Evolutionary conservation across 129 eudicot species (phyloP), one percentile per base, ranked within the genome.

Genomic region (Silybum marianum): DNA sequence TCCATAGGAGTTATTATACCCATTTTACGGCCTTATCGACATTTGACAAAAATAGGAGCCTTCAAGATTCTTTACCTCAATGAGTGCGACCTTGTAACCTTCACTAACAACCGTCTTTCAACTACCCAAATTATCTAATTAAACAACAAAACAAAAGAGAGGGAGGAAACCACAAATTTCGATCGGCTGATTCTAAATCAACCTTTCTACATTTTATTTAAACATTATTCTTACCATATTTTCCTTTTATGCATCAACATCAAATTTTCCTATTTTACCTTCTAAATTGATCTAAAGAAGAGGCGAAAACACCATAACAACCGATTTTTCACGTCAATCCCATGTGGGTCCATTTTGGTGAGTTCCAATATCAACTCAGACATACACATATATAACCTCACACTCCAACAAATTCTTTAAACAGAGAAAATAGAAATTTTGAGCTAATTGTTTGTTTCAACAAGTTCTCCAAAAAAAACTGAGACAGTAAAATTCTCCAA

Each of bases 1-100:
- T 39, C 1, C 11, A 39, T 39, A 39, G 10, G 11, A 7, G 11
- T 39, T 39, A 7, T 39, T 39, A 39, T 39, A 39, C 11, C 44
- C 44, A 39, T 32, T 39, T 39, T 39, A 39, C 44, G 0, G 44
- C 44, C 44, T 39, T 39, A 39, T 39, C 44, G 21, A 48, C 6
- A 14, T 48, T 48, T 48, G 19, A 48, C 1, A 48, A 48, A 48
- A 48, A 48, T 14, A 48, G 4, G 63, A 16, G 21, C 9, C n/a
- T 6, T 7, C 8, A 51, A 51, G 63, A 51, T 51, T 51, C 63
- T 51, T 51, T 22, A 16, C 63, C 63, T 54, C 34, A 74, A 6
- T 25, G 77, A 82, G 48, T 72, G 77, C 34, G 73, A 77, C 86
- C 82, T 69, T 82, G 9, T 51, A 82, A 69, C 85, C 23, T 51